Evolutionary conservation across 2,329 filamentous ascomycete genomes (phyloP), one percentile per base, ranked within the genome.

Genomic region (Paecilomyces niveus): DNA sequence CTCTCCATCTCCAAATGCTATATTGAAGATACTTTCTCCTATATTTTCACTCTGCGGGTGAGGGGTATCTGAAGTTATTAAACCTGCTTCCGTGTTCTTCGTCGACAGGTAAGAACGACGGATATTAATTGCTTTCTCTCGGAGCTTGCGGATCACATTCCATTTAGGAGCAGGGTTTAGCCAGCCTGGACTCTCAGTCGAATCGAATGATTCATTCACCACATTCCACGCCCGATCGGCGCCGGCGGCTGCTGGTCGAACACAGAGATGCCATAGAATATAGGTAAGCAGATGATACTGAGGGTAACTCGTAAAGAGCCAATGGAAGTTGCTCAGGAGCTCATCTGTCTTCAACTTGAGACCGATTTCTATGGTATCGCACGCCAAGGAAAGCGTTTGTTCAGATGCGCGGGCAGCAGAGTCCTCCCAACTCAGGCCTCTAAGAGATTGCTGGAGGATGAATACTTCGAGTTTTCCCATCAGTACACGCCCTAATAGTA

Each of bases 211-310:
- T 29, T 54, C n/a, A 45, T 61, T 58, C 52, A 71, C 62, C 10
- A 65, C 60, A 7, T 62, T 52, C 67, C 76, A 74, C 0, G 70
- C 74, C 18, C 71, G 59, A 0, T 64, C 64, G 0, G 64, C 65
- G 18, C 61, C 63, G 0, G 62, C 63, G 0, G 69, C 71, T 0
- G 60, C 56, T 0, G 75, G 76, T 32, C 63, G 67, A 8, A 77
- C 66, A 53, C 75, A 75, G 0, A 78, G 57, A 58, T 78, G 71
- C 66, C 76, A 76, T 9, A 79, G 62, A 1, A 75, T 63, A 58
- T 77, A 78, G 15, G 77, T 70, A 32, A 77, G 64, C 55, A 74
- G 65, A 54, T 78, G 70, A 22, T 75, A 77, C 62, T 77, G 76
- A 2, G 75, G 73, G 53, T 72, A 77, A 0, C 70, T 68, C 54